Base-by-base conservation (phyloP, 108 stramenopile species). In the Cylindrotheca closterium region DNA sequence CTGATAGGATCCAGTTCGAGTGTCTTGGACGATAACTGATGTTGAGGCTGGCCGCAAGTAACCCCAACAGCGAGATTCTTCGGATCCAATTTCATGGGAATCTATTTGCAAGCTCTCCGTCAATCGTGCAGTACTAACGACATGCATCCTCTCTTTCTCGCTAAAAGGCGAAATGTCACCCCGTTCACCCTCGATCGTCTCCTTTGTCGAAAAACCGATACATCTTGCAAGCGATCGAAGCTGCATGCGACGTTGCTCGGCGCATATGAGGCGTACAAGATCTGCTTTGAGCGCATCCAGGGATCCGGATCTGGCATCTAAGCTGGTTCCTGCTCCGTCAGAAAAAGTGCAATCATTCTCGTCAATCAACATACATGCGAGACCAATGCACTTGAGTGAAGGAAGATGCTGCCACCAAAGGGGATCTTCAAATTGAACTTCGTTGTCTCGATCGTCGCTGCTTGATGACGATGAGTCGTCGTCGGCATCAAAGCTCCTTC, bases 391-490 rank as follows among this genome's bases (percentile, higher is more conserved):
- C 71, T 96, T 96, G 47, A 96, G 69, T 10, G 84, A 81, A 7
- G 93, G 92, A 12, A 96, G 60, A 65, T 79, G 81, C 48, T 90
- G 77, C 91, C 91, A 94, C 93, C 93, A 96, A 7, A 66, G 42
- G 0, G 96, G 93, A 58, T 96, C 93, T 67, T 96, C 96, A 52
- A 96, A 96, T 65, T 90, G 86, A 65, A 95, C 88, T 54, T 94
- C 87, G 33, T 67, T 60, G 24, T 67, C 66, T 1, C 30, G 25
- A 57, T 51, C 26, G 42, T 63, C 62, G 21, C 31, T 46, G n/a
- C 24, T n/a, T 21, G 21, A 15, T 22, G 42, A 50, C 34, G 47
- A 37, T 15, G 47, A 57, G 3, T 51, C 55, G 30, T 56, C 66
- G 27, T 47, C 42, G 19, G 30, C 52, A 31, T 67, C 26, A 2